Percentiles rank a stretch among this genome's conserved stretches.
Evolutionary conservation across 177 flowering plant species (phyloP).

Genomic region (Vitis hybrid): DNA sequence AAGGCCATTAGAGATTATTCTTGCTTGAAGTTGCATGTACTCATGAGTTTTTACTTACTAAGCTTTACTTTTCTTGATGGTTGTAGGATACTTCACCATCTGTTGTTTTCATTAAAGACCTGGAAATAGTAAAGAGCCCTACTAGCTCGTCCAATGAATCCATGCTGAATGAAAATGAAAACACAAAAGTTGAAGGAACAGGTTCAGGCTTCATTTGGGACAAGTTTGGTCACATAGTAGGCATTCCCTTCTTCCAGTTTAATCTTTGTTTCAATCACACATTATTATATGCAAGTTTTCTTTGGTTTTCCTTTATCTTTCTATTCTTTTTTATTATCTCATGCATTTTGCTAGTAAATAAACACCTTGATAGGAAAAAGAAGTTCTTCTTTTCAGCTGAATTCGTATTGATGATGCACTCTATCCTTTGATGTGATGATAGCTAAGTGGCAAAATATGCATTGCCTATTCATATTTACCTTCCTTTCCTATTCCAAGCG

Average conservation of each 20-base stretch:
- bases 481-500: no score
- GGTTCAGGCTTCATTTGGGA: slow-evolving; percentile 98
- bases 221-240: slow-evolving; percentile 87
- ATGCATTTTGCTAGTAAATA: no score
- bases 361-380: no score
- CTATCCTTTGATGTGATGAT: no score
- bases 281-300: no score
- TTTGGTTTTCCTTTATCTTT: no score
- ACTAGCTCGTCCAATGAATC: slow-evolving; percentile 24
- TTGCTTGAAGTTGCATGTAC: background rate
- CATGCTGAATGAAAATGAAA: slow-evolving; percentile 43
- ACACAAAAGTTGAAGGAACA: slow-evolving; percentile 83
- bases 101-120: slow-evolving; percentile 75
- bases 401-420: no score
- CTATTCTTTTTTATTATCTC: no score
- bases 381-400: no score
- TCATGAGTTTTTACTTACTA: slow-evolving; percentile 1
- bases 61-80: slow-evolving; percentile 2
- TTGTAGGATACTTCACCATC: slow-evolving; percentile 75
- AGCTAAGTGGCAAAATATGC: no score
- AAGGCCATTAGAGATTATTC: background rate
- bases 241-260: slow-evolving; percentile 21
- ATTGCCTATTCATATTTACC: no score
- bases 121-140: slow-evolving; percentile 47
- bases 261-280: no score